A percentile compares a stretch with the other conserved stretches of the same genome.
Evolutionary conservation across 2,329 filamentous ascomycete genomes (phyloP).

Genomic region (Fusarium liriodendri): DNA sequence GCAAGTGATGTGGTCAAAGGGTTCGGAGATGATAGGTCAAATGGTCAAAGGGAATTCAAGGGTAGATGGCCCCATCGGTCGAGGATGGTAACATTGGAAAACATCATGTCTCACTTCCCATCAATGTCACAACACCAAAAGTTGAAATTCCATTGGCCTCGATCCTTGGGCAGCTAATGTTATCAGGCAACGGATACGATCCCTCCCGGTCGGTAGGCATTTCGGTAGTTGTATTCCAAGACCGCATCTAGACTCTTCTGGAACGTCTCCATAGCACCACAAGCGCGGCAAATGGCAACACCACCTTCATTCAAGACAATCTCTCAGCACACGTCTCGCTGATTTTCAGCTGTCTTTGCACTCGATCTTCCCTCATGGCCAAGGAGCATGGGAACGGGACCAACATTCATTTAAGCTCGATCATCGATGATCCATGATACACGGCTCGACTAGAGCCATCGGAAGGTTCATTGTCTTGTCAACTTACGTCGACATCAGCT

Average conservation of each 20-base stretch:
- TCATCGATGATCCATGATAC: neutral
- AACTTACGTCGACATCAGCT: slow-evolving; percentile 4
- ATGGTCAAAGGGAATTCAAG: neutral
- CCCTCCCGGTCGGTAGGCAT: slow-evolving; percentile 18
- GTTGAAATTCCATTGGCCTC: slow-evolving; percentile 18
- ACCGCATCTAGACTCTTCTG: slow-evolving; percentile 35
- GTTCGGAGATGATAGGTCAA: neutral
- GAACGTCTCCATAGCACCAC: slow-evolving; percentile 33
- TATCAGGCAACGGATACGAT: slow-evolving; percentile 9
- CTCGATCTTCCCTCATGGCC: neutral
- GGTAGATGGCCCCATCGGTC: neutral
- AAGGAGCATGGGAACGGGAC: neutral
- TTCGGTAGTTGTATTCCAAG: slow-evolving; percentile 10
- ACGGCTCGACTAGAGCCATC: neutral
- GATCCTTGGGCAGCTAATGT: neutral
- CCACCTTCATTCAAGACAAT: slow-evolving; percentile 17
- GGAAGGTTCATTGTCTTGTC: neutral
- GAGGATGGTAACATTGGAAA: neutral
- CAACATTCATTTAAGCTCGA: neutral
- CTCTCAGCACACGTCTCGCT: slow-evolving; percentile 5
- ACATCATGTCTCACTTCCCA: neutral
- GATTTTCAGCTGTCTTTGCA: neutral
- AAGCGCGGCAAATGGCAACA: slow-evolving; percentile 32
- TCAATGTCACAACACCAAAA: neutral
- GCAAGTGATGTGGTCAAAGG: neutral